These are phyloP conservation scores for Aspergillus awamori DNA, from an alignment of 2,329 filamentous ascomycete genomes.

Conservation along the genomic window DNA sequence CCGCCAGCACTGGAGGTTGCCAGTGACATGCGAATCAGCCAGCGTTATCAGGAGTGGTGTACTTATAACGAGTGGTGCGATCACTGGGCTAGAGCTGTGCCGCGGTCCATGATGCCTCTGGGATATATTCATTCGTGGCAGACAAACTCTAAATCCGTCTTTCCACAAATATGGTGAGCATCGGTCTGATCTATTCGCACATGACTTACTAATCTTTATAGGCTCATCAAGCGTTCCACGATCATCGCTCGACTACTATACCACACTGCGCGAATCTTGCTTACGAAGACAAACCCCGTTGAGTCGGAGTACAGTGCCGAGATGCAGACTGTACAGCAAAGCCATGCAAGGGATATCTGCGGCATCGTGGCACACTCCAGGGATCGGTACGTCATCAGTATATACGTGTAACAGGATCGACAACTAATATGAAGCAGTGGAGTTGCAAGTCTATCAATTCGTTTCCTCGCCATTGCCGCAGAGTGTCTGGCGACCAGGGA, in stretches of 20 bases:
- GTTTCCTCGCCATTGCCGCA: conserved; percentile 76
- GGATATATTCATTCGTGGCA: conserved; percentile 72
- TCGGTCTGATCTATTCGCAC: background rate
- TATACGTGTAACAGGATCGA: background rate
- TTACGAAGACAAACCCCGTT: conserved; percentile 78
- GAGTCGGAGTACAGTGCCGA: conserved; percentile 62
- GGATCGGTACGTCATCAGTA: conserved; percentile 58
- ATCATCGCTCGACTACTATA: conserved; percentile 85
- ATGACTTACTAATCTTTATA: conserved; percentile 37
- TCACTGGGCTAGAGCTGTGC: conserved; percentile 76
- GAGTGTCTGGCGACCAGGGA: conserved; percentile 67
- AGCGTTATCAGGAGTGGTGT: conserved; percentile 75
- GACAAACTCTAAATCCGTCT: conserved; percentile 69
- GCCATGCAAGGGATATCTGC: conserved; percentile 82
- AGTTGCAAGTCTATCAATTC: conserved; percentile 76
- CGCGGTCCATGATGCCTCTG: conserved; percentile 84
- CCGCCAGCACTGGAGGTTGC: conserved; percentile 62
- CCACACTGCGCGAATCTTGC: conserved; percentile 79
- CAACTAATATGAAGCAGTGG: conserved; percentile 50
- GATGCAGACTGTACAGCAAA: conserved; percentile 69
- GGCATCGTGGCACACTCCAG: conserved; percentile 86
- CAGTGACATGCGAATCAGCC: conserved; percentile 65
- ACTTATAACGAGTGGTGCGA: conserved; percentile 79
- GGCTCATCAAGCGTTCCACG: conserved; percentile 79
- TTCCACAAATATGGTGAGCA: conserved; percentile 81